Evolutionary conservation across 495 filamentous ascomycete species (phyloP), one percentile per base, ranked within the genome.

Genomic region (Neurospora intermedia): DNA sequence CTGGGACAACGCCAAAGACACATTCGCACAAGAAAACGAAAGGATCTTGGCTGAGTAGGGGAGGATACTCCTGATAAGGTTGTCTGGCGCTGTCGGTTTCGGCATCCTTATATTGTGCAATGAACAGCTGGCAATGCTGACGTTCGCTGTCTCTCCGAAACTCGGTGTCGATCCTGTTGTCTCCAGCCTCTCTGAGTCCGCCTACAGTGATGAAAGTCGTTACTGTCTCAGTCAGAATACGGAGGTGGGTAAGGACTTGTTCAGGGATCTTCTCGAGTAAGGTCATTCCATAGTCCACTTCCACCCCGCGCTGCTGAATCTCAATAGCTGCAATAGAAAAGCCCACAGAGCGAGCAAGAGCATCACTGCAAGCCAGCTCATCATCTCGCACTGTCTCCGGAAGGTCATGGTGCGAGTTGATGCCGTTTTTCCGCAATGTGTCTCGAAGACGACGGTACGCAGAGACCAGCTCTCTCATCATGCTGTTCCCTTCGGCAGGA

Each of bases 271-370:
- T 94, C 74, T 94, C 92, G n/a, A 98, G 78, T 42, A 98, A 82
- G 0, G 91, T 94, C 76, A 86, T 85, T 23, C 92, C 92, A 43
- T 89, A 88, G 48, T 93, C 89, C 5, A 92, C 90, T 72, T 92
- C 91, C 2, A 94, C 84, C 16, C 96, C 96, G 70, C 96, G 91
- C 78, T 97, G 95, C 62, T 93, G 89, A 72, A 99, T 98, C 80
- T 99, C 96, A 7, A 92, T 89, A 0, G 93, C 90, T 3, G 95
- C 89, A 70, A 99, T 94, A n/a, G 95, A 94, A 81, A 87, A 93
- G 0, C 94, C 96, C 20, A 98, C 89, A 54, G 90, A 87, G 69
- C 85, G 85, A 43, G 92, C 90, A 54, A 98, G 78, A 1, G 89
- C 88, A 75, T 94, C 91, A 10, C 88, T 91, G 46, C 88, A 84